Evolutionary conservation across 2,329 filamentous ascomycete species (phyloP).

Genomic region (Aureobasidium uvarum): DNA sequence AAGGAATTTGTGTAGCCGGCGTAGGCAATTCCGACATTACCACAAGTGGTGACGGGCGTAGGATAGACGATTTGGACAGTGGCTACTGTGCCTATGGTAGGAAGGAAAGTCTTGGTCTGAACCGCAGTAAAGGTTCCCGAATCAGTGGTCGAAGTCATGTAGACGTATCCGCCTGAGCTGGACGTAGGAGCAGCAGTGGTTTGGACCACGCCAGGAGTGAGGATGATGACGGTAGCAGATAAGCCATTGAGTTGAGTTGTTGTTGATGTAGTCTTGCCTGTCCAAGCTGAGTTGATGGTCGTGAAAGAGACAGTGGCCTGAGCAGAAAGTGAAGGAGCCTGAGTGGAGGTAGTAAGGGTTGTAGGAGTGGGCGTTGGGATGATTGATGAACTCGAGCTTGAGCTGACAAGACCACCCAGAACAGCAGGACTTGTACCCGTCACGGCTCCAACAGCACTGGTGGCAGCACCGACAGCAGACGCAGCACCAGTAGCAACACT

Average conservation of each 20-base stretch:
- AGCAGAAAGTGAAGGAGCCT: slow-evolving; percentile 3
- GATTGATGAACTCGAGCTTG: background rate
- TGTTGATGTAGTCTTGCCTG: slow-evolving; percentile 23
- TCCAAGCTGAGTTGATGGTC: slow-evolving; percentile 28
- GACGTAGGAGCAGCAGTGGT: background rate
- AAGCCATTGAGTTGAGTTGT: slow-evolving; percentile 24
- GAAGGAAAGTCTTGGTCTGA: slow-evolving; percentile 25
- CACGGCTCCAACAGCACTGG: background rate
- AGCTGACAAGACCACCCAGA: background rate
- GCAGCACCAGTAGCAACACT: background rate
- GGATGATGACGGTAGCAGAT: slow-evolving; percentile 24
- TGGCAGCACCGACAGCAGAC: background rate
- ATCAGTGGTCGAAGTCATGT: slow-evolving; percentile 16
- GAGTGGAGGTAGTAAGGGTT: slow-evolving; percentile 5
- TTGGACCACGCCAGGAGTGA: slow-evolving; percentile 24
- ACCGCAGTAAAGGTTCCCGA: slow-evolving; percentile 24
- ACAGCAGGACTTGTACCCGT: background rate
- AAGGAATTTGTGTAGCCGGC: slow-evolving; percentile 27
- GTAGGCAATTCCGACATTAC: slow-evolving; percentile 26
- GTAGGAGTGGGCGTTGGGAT: slow-evolving; percentile 16
- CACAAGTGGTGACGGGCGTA: slow-evolving; percentile 25
- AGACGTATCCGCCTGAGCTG: background rate
- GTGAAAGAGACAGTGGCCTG: slow-evolving; percentile 26
- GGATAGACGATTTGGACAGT: slow-evolving; percentile 27
- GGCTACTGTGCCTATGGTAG: background rate